A percentile compares a stretch with the other conserved stretches of the same genome.
phyloP scores from a whole-genome alignment of 2,329 filamentous ascomycete species.

The Botryotinia globosa region DNA sequence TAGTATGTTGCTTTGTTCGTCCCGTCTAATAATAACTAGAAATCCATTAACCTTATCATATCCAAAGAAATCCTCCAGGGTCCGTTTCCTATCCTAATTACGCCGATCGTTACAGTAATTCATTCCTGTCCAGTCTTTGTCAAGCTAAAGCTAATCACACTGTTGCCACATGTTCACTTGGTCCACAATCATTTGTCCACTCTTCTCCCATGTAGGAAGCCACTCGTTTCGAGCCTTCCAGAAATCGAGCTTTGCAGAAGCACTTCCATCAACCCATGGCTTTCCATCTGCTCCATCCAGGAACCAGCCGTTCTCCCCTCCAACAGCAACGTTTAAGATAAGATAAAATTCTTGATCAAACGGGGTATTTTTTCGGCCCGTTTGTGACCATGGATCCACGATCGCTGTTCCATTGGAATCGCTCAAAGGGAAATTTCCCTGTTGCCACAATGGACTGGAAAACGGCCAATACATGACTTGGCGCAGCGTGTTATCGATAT shows the following conservation, averaged over 20 bases:
- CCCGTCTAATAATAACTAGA: conserved; percentile 15
- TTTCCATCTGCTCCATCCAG: conserved; percentile 68
- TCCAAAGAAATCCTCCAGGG: conserved; percentile 5
- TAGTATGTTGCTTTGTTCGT: not conserved
- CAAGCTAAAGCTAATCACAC: conserved; percentile 50
- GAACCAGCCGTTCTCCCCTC: conserved; percentile 81
- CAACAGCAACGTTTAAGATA: conserved; percentile 72
- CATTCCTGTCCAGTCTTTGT: not conserved
- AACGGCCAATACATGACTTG: conserved; percentile 81
- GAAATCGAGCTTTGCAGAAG: conserved; percentile 70
- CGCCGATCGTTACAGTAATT: not conserved
- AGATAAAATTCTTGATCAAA: conserved; percentile 77
- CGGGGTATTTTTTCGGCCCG: conserved; percentile 60
- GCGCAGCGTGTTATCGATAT: conserved; percentile 74
- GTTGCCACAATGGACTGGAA: conserved; percentile 62
- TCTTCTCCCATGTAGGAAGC: conserved; percentile 66
- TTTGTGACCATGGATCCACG: conserved; percentile 61
- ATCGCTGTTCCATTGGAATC: conserved; percentile 65
- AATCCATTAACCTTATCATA: not conserved
- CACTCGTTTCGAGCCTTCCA: conserved; percentile 66
- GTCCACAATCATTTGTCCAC: conserved; percentile 64
- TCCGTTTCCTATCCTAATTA: conserved; percentile 5
- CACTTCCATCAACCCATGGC: conserved; percentile 72
- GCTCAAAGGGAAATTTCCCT: conserved; percentile 64
- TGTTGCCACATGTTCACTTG: conserved; percentile 71